Percentiles rank a stretch among this genome's conserved stretches.
Conservation (phyloP, 495 filamentous ascomycete genomes). For the Xylaria telfairii region DNA sequence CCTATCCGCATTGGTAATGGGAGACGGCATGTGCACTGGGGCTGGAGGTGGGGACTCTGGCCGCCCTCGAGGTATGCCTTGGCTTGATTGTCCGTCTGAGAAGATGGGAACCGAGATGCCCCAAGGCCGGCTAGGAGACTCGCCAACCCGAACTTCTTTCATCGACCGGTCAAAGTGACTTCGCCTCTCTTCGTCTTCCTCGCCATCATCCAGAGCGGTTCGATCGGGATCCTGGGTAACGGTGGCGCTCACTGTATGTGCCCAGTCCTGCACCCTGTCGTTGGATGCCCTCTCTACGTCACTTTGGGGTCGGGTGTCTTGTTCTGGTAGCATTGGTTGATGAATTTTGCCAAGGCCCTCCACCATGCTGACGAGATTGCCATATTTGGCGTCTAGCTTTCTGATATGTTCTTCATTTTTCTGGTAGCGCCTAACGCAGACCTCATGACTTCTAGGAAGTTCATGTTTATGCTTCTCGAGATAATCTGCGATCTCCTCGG, state of each 20-base stretch:
- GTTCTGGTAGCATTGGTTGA: constrained; percentile 74
- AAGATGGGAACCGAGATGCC: constrained; percentile 78
- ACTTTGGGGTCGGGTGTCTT: constrained; percentile 53
- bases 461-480: constrained; percentile 93
- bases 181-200: constrained; percentile 57
- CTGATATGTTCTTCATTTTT: constrained; percentile 79
- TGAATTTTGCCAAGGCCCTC: constrained; percentile 83
- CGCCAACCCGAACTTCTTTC: constrained; percentile 83
- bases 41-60: constrained; percentile 51
- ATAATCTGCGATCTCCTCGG: constrained; percentile 88
- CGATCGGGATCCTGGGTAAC: constrained; percentile 38
- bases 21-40: constrained; percentile 44
- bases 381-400: constrained; percentile 90
- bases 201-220: constrained; percentile 42
- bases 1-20: constrained; percentile 30
- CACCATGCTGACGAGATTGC: constrained; percentile 87
- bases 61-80: constrained; percentile 35
- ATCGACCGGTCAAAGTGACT: constrained; percentile 79
- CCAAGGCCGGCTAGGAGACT: constrained; percentile 90
- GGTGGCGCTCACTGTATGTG: constrained; percentile 66
- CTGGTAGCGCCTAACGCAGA: constrained; percentile 87
- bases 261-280: constrained; percentile 80
- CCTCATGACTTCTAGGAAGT: constrained; percentile 85
- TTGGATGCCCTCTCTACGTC: constrained; percentile 58
- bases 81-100: constrained; percentile 35